Percentiles rank a stretch among this genome's conserved stretches.
Evolutionary conservation across 2,329 filamentous ascomycete genomes (phyloP).

Genomic region (Venturia nashicola): DNA sequence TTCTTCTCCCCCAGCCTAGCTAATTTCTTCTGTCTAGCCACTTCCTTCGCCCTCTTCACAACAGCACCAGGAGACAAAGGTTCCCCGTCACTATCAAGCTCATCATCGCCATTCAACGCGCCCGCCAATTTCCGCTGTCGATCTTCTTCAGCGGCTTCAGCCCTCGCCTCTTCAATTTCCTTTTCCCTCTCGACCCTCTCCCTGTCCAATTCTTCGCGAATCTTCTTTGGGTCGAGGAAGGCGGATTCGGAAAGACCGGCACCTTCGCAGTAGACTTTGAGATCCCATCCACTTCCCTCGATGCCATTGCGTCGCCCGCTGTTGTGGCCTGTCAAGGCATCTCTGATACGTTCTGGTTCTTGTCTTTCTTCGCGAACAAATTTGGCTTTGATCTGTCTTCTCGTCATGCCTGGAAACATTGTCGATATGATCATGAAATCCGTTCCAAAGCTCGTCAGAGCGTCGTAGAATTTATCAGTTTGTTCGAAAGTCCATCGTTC

Average conservation of each 20-base stretch:
- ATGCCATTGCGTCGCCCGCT: conserved; percentile 12
- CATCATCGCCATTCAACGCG: conserved; percentile 8
- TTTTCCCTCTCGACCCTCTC: conserved; percentile 20
- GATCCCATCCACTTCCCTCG: conserved; percentile 26
- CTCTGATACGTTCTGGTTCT: conserved; percentile 50
- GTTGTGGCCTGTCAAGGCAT: conserved; percentile 37
- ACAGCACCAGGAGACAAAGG: not conserved
- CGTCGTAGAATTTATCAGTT: conserved; percentile 66
- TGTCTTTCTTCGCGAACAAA: conserved; percentile 68
- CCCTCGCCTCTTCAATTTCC: conserved; percentile 11
- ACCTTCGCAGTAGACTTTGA: conserved; percentile 27
- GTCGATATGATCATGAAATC: conserved; percentile 71
- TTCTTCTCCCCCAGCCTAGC: not conserved
- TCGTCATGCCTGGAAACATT: conserved; percentile 60
- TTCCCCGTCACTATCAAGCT: conserved; percentile 15
- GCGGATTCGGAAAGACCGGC: conserved; percentile 23
- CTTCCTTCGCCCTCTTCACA: conserved; percentile 6
- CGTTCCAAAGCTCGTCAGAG: conserved; percentile 64
- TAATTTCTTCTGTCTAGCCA: not conserved
- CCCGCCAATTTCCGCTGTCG: conserved; percentile 5
- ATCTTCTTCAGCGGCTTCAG: conserved; percentile 13
- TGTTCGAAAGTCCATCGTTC: conserved; percentile 52
- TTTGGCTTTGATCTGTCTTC: conserved; percentile 68
- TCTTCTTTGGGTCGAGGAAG: conserved; percentile 25
- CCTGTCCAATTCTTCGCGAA: conserved; percentile 26